Evolutionary conservation across 371 early-diverging fungal species (phyloP).

Genomic region (Rhizopus sp.): DNA sequence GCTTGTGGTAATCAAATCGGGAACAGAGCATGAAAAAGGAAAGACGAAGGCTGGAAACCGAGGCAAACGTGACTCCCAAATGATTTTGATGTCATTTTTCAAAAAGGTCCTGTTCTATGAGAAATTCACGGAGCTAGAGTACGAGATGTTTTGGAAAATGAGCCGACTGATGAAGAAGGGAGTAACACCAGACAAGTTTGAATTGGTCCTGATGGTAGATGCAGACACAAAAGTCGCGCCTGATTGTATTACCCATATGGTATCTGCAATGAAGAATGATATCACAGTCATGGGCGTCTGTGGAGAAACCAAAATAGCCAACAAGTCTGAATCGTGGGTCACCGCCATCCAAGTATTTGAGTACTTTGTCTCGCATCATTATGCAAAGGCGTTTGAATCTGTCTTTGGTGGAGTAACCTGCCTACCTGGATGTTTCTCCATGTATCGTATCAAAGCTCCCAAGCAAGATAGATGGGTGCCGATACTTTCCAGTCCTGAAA

Average conservation of each 20-base stretch:
- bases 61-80: slow-evolving; percentile 98
- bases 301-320: slow-evolving; percentile 87
- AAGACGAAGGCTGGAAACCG: slow-evolving; percentile 89
- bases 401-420: slow-evolving; percentile 99
- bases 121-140: slow-evolving; percentile 94
- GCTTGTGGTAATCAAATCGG: slow-evolving; percentile 92
- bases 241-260: slow-evolving; percentile 77
- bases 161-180: slow-evolving; percentile 72
- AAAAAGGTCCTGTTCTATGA: slow-evolving; percentile 91
- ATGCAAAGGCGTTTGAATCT: slow-evolving; percentile 94
- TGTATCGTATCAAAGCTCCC: slow-evolving; percentile 85
- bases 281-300: slow-evolving; percentile 86
- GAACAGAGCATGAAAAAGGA: slow-evolving; percentile 69
- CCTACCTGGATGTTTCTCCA: slow-evolving; percentile 95
- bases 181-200: slow-evolving; percentile 88
- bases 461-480: slow-evolving; percentile 82
- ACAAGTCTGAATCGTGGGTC: slow-evolving; percentile 76
- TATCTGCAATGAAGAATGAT: slow-evolving; percentile 83
- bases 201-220: slow-evolving; percentile 95
- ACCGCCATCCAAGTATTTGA: slow-evolving; percentile 83
- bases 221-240: slow-evolving; percentile 91
- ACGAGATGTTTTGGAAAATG: slow-evolving; percentile 93
- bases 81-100: slow-evolving; percentile 97
- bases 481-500: slow-evolving; percentile 88
- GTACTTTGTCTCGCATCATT: slow-evolving; percentile 96